Percentiles rank a stretch among this genome's conserved stretches.
Evolutionary conservation across 23 red algal genomes (phyloP).

Genomic region (Gracilariopsis chorda): DNA sequence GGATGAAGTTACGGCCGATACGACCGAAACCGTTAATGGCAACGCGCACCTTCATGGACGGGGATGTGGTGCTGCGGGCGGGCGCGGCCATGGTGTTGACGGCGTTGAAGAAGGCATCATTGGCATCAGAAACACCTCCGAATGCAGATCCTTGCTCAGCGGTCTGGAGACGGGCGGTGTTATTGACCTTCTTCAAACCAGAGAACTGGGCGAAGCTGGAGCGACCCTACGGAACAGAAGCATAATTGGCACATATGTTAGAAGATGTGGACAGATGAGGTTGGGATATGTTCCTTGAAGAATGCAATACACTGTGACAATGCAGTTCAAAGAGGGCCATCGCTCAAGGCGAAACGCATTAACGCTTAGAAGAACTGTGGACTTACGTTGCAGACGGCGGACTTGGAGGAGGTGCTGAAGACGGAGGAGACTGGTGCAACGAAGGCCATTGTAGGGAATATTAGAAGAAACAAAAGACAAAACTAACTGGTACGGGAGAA

Average conservation of each 20-base stretch:
- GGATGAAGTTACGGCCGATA: conserved; percentile 95
- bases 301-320: not conserved
- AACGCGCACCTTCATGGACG: conserved; percentile 84
- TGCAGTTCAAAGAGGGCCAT: not conserved
- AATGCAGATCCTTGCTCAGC: conserved; percentile 53
- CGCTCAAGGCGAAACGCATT: too few relatives aligned
- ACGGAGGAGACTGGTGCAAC: conserved; percentile 31
- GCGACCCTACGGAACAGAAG: conserved; percentile 25
- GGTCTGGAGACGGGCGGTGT: conserved; percentile 36
- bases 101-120: conserved; percentile 62
- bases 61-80: not conserved
- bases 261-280: not conserved
- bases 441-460: not conserved
- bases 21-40: conserved; percentile 98
- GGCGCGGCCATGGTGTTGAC: conserved; percentile 13
- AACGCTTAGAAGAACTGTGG: too few relatives aligned
- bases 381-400: conserved; percentile 44
- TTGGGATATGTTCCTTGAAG: not conserved
- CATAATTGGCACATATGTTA: not conserved
- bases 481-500: not conserved
- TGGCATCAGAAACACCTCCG: conserved; percentile 50
- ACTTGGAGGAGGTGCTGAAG: conserved; percentile 33
- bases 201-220: conserved; percentile 70
- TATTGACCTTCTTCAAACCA: conserved; percentile 64
- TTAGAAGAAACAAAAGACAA: not conserved